Evolutionary conservation across 345 rosid genomes (phyloP), one percentile per base, ranked within the genome.

Genomic region (Gossypium mustelinum): DNA sequence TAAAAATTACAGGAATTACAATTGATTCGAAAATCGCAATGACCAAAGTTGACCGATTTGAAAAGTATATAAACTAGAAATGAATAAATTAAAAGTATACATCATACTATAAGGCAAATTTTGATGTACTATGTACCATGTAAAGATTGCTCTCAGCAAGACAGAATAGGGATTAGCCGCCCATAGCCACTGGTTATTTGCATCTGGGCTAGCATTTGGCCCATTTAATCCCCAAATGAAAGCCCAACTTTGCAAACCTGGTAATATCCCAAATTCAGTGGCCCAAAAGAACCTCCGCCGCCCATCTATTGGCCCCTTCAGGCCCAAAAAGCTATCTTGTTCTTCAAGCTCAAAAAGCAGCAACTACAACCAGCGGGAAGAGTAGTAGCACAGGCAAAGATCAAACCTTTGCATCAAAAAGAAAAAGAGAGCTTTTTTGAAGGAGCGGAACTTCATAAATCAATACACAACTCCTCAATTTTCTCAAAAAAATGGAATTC

Each of bases 401-500:
- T 69, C 45, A 51, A 69, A 27, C 8, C 60, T 51, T 51, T 22
- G 20, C 34, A 25, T 16, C 58, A 51, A 64, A 39, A 17, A 64
- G 27, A 20, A 17, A 4, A 8, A 64, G 2, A 64, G 12, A 39
- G 68, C 48, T 2, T 48, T 25, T 43, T 25, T 7, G 2, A 61
- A n/a, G 22, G 7, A 45, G 51, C 34, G 11, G n/a, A n/a, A 55
- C 16, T 6, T 59, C n/a, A 12, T 18, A 18, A n/a, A 64, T 66
- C 6, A 29, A 25, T 14, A 8, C 20, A 2, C 13, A 20, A 69
- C 9, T 1, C 55, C 11, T 20, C 4, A 58, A 44, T 52, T 51
- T 65, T 51, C 18, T 17, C 45, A 64, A 11, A 47, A 34, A 34
- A 70, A 92, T 90, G 97, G 98, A 92, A 71, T 89, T 92, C 70